Conservation (phyloP, 208 protist species). For the Trypanosoma scelopori region DNA sequence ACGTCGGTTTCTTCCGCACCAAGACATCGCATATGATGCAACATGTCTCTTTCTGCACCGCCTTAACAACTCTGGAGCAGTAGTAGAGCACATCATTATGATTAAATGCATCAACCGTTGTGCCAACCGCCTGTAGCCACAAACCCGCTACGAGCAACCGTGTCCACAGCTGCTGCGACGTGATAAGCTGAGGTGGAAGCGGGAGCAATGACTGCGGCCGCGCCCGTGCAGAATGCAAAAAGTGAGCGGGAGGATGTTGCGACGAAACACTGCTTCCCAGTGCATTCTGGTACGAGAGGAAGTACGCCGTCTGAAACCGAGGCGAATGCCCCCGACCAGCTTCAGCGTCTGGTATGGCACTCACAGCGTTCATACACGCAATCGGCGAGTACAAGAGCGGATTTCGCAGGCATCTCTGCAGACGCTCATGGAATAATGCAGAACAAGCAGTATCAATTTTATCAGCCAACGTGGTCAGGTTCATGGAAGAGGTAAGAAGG, state of each 20-base stretch:
- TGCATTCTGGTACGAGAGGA: conserved; percentile 3
- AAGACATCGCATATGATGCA: conserved; percentile 31
- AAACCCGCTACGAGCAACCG: conserved; percentile 61
- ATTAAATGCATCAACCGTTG: neutral
- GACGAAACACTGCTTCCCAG: neutral
- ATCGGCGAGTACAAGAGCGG: conserved; percentile 31
- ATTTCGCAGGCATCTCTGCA: conserved; percentile 31
- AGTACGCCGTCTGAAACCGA: neutral
- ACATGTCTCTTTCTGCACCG: conserved; percentile 28
- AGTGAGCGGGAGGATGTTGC: conserved; percentile 25
- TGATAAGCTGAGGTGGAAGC: conserved; percentile 47
- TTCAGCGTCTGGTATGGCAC: neutral
- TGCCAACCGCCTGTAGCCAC: conserved; percentile 43
- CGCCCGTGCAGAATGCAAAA: conserved; percentile 26
- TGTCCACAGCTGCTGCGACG: conserved; percentile 48
- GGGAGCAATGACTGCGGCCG: conserved; percentile 39
- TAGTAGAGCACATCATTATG: conserved; percentile 22
- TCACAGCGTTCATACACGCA: conserved; percentile 8
- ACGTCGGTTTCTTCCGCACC: conserved; percentile 15
- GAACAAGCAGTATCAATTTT: conserved; percentile 11
- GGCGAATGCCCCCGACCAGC: neutral
- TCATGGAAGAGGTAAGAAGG: conserved; percentile 21
- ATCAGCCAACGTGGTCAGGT: conserved; percentile 20
- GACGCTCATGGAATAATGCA: conserved; percentile 21
- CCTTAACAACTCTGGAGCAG: conserved; percentile 47